Evolutionary conservation across 176 grass and related monocot genomes (phyloP).

Genomic region (Canna indica): DNA sequence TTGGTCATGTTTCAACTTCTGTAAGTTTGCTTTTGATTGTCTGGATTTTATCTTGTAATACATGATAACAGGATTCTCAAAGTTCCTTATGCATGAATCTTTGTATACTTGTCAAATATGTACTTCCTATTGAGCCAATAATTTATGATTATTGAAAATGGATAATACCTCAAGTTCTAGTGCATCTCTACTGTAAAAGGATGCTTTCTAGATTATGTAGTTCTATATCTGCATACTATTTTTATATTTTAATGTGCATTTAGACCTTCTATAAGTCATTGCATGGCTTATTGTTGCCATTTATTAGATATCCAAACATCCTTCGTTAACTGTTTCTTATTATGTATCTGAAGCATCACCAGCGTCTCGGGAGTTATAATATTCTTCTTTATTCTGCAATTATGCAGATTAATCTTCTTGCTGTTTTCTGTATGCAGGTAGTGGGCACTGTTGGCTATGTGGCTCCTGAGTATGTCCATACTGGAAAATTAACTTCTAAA

Average conservation of each 20-base stretch:
- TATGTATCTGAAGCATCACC: too few species aligned
- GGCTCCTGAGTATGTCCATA: slow-evolving; percentile 12
- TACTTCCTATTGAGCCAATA: not conserved
- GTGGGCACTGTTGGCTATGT: slow-evolving; percentile 16
- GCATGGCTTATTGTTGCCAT: not conserved
- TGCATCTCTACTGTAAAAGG: not conserved
- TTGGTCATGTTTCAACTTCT: slow-evolving; percentile 16
- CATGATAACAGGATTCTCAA: not conserved
- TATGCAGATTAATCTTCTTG: not conserved
- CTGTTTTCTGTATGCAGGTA: not conserved
- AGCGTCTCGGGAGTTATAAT: too few species aligned
- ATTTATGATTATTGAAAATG: not conserved
- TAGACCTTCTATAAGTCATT: not conserved
- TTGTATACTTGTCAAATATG: not conserved
- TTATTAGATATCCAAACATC: not conserved
- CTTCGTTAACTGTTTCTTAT: too few species aligned
- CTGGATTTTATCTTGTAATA: not conserved
- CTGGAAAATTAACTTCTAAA: slow-evolving; percentile 13
- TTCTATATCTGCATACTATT: not conserved
- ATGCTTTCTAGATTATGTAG: too few species aligned
- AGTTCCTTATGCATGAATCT: not conserved
- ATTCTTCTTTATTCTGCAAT: not conserved
- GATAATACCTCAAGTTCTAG: too few species aligned
- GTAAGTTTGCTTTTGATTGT: slow-evolving; percentile 8
- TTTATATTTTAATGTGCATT: not conserved